phyloP scores from a whole-genome alignment of 2,329 filamentous ascomycete genomes.

The Nakataea oryzae region DNA sequence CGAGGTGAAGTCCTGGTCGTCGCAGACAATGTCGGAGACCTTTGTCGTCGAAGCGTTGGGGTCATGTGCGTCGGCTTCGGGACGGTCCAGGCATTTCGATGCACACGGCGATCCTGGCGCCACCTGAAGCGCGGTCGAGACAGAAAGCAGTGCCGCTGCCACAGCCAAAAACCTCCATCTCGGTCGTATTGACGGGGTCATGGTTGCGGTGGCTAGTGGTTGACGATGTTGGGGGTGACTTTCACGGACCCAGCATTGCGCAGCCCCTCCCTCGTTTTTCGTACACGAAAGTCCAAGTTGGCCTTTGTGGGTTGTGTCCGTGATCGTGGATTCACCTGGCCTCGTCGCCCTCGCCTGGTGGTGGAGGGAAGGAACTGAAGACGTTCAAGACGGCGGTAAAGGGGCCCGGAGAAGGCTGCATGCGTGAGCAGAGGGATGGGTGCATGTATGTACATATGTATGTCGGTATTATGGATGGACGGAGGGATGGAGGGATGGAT shows the following conservation, averaged over 20 bases:
- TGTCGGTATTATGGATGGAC: no score
- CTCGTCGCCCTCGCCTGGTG: not conserved
- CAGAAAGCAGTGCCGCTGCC: conserved; percentile 6
- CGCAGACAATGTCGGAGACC: conserved; percentile 34
- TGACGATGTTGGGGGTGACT: not conserved
- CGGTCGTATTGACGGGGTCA: conserved; percentile 1
- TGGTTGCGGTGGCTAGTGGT: not conserved
- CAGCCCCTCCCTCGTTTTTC: not conserved
- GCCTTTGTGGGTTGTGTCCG: not conserved
- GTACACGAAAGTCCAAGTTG: not conserved
- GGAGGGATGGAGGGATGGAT: no score
- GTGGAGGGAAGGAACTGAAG: not conserved
- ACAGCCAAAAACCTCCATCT: conserved; percentile 8
- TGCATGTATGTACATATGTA: not conserved
- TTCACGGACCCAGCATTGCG: not conserved
- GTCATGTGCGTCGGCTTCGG: conserved; percentile 19
- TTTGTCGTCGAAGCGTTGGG: conserved; percentile 28
- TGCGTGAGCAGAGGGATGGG: not conserved
- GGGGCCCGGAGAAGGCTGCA: not conserved
- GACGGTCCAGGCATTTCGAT: conserved; percentile 30
- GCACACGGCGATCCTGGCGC: conserved; percentile 41
- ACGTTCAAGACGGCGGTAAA: not conserved
- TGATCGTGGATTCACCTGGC: not conserved
- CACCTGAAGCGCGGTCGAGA: conserved; percentile 27
- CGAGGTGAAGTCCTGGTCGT: conserved; percentile 26